Evolutionary conservation across 164 flowering plant species (phyloP).

Genomic region (Buxus sempervirens): DNA sequence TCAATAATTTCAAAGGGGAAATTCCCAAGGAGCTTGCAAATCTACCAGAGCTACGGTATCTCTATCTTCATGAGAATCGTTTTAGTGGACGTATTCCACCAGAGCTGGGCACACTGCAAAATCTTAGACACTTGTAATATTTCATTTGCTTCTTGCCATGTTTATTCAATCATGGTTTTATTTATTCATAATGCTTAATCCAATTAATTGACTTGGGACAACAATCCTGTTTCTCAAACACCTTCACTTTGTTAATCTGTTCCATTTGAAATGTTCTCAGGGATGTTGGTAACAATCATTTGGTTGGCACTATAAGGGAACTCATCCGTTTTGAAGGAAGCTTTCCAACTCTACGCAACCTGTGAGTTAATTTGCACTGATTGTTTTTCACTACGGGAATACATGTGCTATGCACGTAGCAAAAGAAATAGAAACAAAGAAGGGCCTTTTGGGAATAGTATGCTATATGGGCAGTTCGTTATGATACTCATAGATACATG

Average conservation of each 20-base stretch:
- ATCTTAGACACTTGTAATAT: conserved; percentile 77
- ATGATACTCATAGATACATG: too few relatives aligned
- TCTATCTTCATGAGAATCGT: conserved; percentile 88
- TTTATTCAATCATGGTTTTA: background rate
- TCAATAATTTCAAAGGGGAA: conserved; percentile 93
- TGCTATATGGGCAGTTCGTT: too few relatives aligned
- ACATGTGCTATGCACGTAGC: too few relatives aligned
- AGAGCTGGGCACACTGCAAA: conserved; percentile 76
- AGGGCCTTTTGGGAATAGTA: too few relatives aligned
- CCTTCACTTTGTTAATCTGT: background rate
- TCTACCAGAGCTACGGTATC: conserved; percentile 85
- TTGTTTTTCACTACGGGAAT: background rate
- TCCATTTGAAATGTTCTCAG: conserved; percentile 24
- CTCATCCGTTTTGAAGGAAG: conserved; percentile 86
- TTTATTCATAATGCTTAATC: background rate
- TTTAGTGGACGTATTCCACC: conserved; percentile 82
- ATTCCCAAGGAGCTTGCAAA: conserved; percentile 94
- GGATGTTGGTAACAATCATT: conserved; percentile 91
- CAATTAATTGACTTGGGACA: background rate
- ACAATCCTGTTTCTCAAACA: background rate
- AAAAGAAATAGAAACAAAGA: too few relatives aligned
- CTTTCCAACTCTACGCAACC: conserved; percentile 84
- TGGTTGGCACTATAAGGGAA: conserved; percentile 93
- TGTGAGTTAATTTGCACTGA: conserved; percentile 46
- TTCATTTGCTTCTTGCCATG: conserved; percentile 2